phyloP scores from a whole-genome alignment of 2,329 filamentous ascomycete species.

The Diaporthe ilicicola region DNA sequence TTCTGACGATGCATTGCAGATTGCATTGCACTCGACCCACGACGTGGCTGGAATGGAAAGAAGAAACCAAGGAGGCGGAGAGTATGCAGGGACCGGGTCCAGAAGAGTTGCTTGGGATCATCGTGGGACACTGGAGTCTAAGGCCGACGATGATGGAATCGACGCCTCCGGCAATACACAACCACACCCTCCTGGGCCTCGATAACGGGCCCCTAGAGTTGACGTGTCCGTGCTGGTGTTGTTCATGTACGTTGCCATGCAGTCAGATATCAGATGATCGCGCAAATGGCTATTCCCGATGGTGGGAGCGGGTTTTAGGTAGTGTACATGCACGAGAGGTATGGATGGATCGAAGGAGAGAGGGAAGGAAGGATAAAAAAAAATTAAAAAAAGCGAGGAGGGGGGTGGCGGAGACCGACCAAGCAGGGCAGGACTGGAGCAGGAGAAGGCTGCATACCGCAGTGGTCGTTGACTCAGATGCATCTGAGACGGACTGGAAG shows the following conservation, averaged over 20 bases:
- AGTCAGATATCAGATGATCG: conserved; percentile 33
- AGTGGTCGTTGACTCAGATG: conserved; percentile 31
- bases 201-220: conserved; percentile 33
- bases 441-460: conserved; percentile 7
- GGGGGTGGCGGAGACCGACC: neutral
- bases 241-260: conserved; percentile 33
- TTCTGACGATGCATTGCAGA: conserved; percentile 24
- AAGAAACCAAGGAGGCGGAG: conserved; percentile 1
- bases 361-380: neutral
- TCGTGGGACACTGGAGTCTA: neutral
- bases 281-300: conserved; percentile 29
- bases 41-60: neutral
- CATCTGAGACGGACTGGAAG: conserved; percentile 31
- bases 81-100: conserved; percentile 1
- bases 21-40: conserved; percentile 7
- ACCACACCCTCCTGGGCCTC: conserved; percentile 27
- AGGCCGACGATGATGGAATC: neutral
- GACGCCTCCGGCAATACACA: conserved; percentile 25
- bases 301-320: conserved; percentile 13
- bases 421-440: neutral
- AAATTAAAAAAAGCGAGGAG: neutral
- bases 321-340: conserved; percentile 4
- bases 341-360: neutral
- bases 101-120: conserved; percentile 3
- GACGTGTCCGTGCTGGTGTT: conserved; percentile 31